Evolutionary conservation across 345 rosid genomes (phyloP).

Genomic region (Camelina laxa): DNA sequence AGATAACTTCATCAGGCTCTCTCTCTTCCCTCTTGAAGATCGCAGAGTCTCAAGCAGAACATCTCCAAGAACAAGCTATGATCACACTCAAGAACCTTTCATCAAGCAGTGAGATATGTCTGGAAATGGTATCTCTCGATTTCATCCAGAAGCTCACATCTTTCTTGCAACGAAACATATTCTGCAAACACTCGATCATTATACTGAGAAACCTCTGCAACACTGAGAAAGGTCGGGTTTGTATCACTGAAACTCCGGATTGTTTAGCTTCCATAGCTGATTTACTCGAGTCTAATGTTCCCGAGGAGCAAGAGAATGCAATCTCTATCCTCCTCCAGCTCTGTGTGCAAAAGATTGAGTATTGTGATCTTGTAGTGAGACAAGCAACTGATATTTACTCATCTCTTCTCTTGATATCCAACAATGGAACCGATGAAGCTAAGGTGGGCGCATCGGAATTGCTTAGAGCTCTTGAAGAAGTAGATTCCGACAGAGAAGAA

Average conservation of each 20-base stretch:
- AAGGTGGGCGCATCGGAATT: conserved; percentile 64
- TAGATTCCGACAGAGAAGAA: conserved; percentile 17
- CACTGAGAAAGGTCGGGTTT: conserved; percentile 59
- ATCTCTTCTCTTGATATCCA: conserved; percentile 53
- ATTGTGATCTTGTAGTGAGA: conserved; percentile 66
- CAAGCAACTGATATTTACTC: conserved; percentile 60
- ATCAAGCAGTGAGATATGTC: conserved; percentile 50
- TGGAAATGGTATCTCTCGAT: conserved; percentile 50
- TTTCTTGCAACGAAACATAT: conserved; percentile 51
- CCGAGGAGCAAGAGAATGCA: conserved; percentile 72
- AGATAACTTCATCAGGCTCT: conserved; percentile 57
- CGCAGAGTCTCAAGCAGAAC: conserved; percentile 48
- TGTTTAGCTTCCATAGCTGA: conserved; percentile 64
- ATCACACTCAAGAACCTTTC: conserved; percentile 64
- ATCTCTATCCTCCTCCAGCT: conserved; percentile 51
- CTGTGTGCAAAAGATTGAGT: conserved; percentile 49
- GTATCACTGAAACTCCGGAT: conserved; percentile 60
- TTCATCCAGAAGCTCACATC: conserved; percentile 63
- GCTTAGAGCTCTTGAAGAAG: conserved; percentile 66
- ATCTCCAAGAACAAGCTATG: conserved; percentile 58
- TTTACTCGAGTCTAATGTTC: conserved; percentile 58
- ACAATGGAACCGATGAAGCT: conserved; percentile 68
- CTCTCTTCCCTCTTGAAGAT: conserved; percentile 55
- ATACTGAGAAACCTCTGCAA: conserved; percentile 61
- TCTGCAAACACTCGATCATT: conserved; percentile 53